A percentile compares a stretch with the other conserved stretches of the same genome.
Conservation (phyloP, 495 filamentous ascomycete species). For the Massariosphaeria phaeospora region DNA sequence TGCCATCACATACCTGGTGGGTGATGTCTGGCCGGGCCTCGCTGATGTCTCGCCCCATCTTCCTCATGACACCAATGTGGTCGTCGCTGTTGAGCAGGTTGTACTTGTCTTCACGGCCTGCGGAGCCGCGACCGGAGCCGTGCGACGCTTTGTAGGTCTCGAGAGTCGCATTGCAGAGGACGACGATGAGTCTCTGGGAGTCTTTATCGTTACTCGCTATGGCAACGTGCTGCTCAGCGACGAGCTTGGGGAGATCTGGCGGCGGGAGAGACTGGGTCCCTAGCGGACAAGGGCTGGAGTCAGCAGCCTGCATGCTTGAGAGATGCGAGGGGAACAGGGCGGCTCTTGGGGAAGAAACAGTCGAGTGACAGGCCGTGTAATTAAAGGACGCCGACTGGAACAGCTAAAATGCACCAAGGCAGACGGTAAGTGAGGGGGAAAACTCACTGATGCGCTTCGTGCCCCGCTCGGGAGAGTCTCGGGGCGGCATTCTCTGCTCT, state of each 20-base stretch:
- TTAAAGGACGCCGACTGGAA: too few species aligned
- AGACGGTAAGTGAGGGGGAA: background rate
- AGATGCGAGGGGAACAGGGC: too few species aligned
- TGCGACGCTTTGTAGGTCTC: slow-evolving; percentile 90
- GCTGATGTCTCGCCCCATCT: slow-evolving; percentile 98
- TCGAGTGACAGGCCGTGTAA: too few species aligned
- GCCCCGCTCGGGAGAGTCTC: slow-evolving; percentile 35
- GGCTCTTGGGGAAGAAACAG: too few species aligned
- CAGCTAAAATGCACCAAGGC: too few species aligned
- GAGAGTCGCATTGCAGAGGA: slow-evolving; percentile 93
- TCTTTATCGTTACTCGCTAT: slow-evolving; percentile 83
- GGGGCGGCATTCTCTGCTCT: slow-evolving; percentile 8
- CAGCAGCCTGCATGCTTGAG: slow-evolving; percentile 3
- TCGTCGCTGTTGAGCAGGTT: slow-evolving; percentile 96
- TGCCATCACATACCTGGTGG: slow-evolving; percentile 69
- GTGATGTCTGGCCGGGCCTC: slow-evolving; percentile 97
- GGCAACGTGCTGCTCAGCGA: slow-evolving; percentile 84
- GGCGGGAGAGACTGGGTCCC: slow-evolving; percentile 93
- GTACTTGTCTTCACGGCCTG: slow-evolving; percentile 81
- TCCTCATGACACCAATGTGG: slow-evolving; percentile 97
- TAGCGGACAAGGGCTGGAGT: slow-evolving; percentile 26
- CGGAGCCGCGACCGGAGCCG: slow-evolving; percentile 52
- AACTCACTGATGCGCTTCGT: slow-evolving; percentile 40
- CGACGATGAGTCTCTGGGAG: slow-evolving; percentile 84
- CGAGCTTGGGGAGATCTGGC: slow-evolving; percentile 79